Evolutionary conservation across 768 basidiomycete species (phyloP).

Genomic region (Lepiota subincarnata): DNA sequence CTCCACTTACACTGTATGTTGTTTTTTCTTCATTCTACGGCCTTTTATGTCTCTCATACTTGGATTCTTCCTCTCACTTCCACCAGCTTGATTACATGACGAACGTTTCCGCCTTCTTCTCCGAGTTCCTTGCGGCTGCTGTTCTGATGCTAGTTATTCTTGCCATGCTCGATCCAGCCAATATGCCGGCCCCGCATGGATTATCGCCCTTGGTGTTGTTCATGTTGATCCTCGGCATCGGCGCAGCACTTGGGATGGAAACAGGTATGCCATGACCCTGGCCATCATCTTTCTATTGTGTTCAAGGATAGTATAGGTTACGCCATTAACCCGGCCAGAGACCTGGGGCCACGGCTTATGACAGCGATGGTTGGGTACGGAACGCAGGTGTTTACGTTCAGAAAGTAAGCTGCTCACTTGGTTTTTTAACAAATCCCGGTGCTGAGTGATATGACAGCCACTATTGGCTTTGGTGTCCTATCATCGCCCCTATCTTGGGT

Average conservation of each 20-base stretch:
- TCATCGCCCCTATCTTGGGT: slow-evolving; percentile 57
- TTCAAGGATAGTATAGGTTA: slow-evolving; percentile 32
- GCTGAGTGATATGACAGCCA: slow-evolving; percentile 34
- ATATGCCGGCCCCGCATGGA: slow-evolving; percentile 43
- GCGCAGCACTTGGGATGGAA: slow-evolving; percentile 54
- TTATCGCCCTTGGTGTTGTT: slow-evolving; percentile 55
- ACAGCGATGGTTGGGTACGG: slow-evolving; percentile 77
- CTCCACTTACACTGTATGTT: slow-evolving; percentile 54
- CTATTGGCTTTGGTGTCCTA: slow-evolving; percentile 72
- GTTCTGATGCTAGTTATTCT: slow-evolving; percentile 53
- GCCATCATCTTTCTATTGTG: neutral
- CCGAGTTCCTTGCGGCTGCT: slow-evolving; percentile 52
- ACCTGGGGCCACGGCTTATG: slow-evolving; percentile 64
- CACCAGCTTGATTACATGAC: slow-evolving; percentile 36
- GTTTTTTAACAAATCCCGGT: slow-evolving; percentile 15
- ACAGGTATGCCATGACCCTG: slow-evolving; percentile 33
- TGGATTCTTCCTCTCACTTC: neutral
- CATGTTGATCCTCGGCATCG: slow-evolving; percentile 55
- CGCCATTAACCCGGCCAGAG: slow-evolving; percentile 69
- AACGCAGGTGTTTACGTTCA: slow-evolving; percentile 40
- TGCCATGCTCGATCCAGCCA: slow-evolving; percentile 49
- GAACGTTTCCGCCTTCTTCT: slow-evolving; percentile 36
- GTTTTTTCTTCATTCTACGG: neutral
- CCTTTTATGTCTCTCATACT: neutral
- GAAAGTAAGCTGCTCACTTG: slow-evolving; percentile 28